Base-by-base conservation (phyloP, 2,329 filamentous ascomycete species). In the Aureobasidium lini region DNA sequence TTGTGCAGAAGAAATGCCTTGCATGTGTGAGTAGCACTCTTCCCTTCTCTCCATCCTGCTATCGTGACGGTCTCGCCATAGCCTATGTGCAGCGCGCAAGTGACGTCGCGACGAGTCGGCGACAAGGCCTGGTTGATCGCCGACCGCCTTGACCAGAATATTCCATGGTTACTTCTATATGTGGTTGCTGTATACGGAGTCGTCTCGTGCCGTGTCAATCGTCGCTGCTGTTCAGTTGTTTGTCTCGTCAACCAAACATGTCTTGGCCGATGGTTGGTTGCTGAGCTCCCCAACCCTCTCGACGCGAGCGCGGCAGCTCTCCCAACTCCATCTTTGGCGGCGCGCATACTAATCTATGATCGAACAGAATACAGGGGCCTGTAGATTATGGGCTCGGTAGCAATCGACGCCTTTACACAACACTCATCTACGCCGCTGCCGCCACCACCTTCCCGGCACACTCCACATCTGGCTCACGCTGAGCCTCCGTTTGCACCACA, bases 341-440 rank as follows among this genome's bases (percentile, higher is more conserved):
- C 50, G 50, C 50, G 28, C 10, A 11, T 46, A 57, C 54, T 57
- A 48, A 57, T 34, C 6, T n/a, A 40, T 47, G 42, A 29, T 31
- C 15, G 13, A 47, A 43, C 52, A 61, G 59, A 40, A 56, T 29
- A 23, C 31, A 4, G 23, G 37, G n/a, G 32, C 9, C 36, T 56
- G 46, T 61, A 61, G 52, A 81, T 77, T 72, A 85, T 84, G 82
- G 81, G 80, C 77, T 82, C 81, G 71, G 74, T 84, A 66, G 75
- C 84, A 69, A 73, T 84, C 76, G 89, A 93, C 78, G 85, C 85
- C 77, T 84, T 85, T 75, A 82, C 88, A 73, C 85, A 90, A 76
- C 80, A 85, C 66, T 70, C 70, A 62, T 63, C 63, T 48, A 66
- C 67, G 37, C 61, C 68, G 13, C 56, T 50, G 40, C 49, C 52